Conservation (phyloP, 1,284 basidiomycete species). For the Nidula niveotomentosa region DNA sequence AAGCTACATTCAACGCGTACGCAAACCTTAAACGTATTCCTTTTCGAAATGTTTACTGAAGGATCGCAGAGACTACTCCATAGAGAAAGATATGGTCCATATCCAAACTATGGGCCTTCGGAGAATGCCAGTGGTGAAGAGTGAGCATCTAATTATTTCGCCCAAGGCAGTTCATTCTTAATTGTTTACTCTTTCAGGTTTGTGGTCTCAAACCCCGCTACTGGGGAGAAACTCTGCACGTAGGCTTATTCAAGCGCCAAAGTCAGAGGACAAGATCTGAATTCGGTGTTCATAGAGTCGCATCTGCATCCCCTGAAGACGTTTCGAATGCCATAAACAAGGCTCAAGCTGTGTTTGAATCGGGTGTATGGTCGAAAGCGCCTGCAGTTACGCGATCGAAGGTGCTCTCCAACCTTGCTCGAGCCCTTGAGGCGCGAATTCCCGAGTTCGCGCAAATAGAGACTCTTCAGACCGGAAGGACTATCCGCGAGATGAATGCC, state of each 20-base stretch:
- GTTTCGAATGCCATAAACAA: constrained; percentile 50
- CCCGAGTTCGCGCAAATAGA: constrained; percentile 68
- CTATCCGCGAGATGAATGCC: constrained; percentile 76
- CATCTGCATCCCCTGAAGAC: constrained; percentile 35
- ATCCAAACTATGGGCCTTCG: constrained; percentile 3
- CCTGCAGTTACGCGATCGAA: constrained; percentile 58
- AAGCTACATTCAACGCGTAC: too few relatives aligned
- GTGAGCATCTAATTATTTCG: constrained; percentile 6
- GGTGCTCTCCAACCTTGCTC: constrained; percentile 66
- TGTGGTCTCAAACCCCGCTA: constrained; percentile 65
- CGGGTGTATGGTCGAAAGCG: constrained; percentile 70
- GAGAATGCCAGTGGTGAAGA: constrained; percentile 9
- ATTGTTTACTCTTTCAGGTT: constrained; percentile 34
- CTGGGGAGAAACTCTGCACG: constrained; percentile 57
- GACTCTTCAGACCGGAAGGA: constrained; percentile 71
- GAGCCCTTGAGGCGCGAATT: constrained; percentile 53
- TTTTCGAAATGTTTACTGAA: too few relatives aligned
- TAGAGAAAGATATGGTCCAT: constrained; percentile 14
- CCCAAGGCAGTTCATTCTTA: neutral
- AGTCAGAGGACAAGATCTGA: neutral
- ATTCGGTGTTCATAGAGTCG: constrained; percentile 22
- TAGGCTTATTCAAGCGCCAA: constrained; percentile 28
- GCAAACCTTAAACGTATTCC: too few relatives aligned
- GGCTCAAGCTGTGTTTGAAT: constrained; percentile 59
- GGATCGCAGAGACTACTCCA: constrained; percentile 11